Evolutionary conservation across 1,139 yeast species (phyloP).

Genomic region (Meyerozyma elateridarum): DNA sequence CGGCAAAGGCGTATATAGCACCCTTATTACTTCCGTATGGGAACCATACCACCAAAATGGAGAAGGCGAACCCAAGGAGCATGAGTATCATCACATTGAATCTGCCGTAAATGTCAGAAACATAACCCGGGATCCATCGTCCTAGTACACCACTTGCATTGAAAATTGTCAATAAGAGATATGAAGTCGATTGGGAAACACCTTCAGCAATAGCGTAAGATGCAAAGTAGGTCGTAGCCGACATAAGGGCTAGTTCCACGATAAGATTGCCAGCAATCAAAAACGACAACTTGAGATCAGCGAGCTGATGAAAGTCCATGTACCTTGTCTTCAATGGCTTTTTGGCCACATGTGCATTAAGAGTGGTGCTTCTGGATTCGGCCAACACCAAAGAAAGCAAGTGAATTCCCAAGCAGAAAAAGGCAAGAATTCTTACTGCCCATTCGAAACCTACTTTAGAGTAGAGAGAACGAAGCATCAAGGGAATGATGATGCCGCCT

Average conservation of each 20-base stretch:
- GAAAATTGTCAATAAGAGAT: slow-evolving; percentile 36
- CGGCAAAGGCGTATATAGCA: slow-evolving; percentile 32
- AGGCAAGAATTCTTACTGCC: slow-evolving; percentile 56
- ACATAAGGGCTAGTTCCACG: slow-evolving; percentile 10
- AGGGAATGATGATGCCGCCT: slow-evolving; percentile 59
- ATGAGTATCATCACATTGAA: slow-evolving; percentile 37
- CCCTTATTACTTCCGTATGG: slow-evolving; percentile 34
- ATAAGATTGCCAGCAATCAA: slow-evolving; percentile 1
- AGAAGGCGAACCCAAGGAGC: slow-evolving; percentile 26
- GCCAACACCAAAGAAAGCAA: slow-evolving; percentile 1
- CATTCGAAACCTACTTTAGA: slow-evolving; percentile 51
- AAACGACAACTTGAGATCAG: slow-evolving; percentile 1
- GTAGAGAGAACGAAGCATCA: slow-evolving; percentile 47
- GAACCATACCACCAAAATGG: slow-evolving; percentile 33
- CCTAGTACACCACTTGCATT: slow-evolving; percentile 39
- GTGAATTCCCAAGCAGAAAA: slow-evolving; percentile 36
- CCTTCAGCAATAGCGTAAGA: slow-evolving; percentile 46
- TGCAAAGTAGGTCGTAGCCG: slow-evolving; percentile 41
- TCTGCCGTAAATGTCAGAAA: slow-evolving; percentile 35
- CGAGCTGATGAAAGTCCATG: slow-evolving; percentile 1
- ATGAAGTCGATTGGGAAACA: slow-evolving; percentile 35
- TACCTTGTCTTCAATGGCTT: background rate
- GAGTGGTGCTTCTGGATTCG: slow-evolving; percentile 11
- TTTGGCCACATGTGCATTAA: slow-evolving; percentile 5
- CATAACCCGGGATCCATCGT: slow-evolving; percentile 33